Conservation (phyloP, 1,284 basidiomycete genomes). For the Gymnopus androsaceus region DNA sequence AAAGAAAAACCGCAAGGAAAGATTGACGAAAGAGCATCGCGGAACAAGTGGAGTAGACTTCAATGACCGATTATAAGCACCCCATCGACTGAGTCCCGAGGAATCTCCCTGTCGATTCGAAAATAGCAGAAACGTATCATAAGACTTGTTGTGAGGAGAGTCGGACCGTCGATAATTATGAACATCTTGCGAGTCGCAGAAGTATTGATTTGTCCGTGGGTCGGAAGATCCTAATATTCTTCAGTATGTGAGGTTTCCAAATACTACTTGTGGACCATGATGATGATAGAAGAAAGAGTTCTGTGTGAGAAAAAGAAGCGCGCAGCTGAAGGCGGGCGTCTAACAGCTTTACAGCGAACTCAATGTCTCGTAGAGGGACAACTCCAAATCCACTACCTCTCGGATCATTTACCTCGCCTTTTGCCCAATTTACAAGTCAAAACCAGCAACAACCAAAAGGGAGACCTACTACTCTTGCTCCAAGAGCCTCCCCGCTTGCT, state of each 20-base stretch:
- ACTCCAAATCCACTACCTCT: slow-evolving; percentile 12
- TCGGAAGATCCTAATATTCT: too few relatives aligned
- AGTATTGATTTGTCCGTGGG: too few relatives aligned
- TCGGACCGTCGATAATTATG: too few relatives aligned
- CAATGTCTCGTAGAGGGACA: slow-evolving; percentile 11
- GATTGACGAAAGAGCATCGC: neutral
- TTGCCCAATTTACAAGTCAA: slow-evolving; percentile 2
- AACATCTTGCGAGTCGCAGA: too few relatives aligned
- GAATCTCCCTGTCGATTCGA: too few relatives aligned
- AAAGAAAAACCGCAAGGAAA: neutral
- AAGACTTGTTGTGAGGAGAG: too few relatives aligned
- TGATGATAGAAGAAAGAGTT: too few relatives aligned
- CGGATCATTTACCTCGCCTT: slow-evolving; percentile 3
- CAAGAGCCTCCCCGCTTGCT: slow-evolving; percentile 8
- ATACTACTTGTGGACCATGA: too few relatives aligned
- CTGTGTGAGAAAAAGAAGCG: too few relatives aligned
- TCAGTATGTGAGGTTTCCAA: too few relatives aligned
- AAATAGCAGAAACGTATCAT: too few relatives aligned
- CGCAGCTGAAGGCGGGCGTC: neutral
- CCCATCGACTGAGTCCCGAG: too few relatives aligned
- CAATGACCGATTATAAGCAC: neutral
- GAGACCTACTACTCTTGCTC: neutral
- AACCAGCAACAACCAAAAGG: slow-evolving; percentile 2
- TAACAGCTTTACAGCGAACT: neutral
- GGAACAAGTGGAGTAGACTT: neutral